A percentile compares a stretch with the other conserved stretches of the same genome.
Conservation (phyloP, 139 green algal species). For the Deuterostichococcus epilithicus region DNA sequence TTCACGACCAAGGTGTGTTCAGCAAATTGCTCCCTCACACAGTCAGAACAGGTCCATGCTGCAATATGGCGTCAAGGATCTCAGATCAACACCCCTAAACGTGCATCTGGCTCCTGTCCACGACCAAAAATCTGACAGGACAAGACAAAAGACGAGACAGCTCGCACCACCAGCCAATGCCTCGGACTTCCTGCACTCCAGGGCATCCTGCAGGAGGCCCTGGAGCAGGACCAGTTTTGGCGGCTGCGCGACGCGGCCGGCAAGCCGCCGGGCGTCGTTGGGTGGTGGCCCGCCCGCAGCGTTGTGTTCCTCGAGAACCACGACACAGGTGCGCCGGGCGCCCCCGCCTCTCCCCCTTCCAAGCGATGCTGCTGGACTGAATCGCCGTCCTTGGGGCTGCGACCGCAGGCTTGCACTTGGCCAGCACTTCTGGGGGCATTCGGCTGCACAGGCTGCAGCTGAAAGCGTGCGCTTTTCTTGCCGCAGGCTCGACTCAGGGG, state of each 20-base stretch:
- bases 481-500: conserved; percentile 48
- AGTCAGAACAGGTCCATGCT: too few relatives aligned
- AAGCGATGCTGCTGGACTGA: neutral
- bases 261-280: conserved; percentile 62
- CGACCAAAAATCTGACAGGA: too few relatives aligned
- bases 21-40: too few relatives aligned
- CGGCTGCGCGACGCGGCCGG: conserved; percentile 68
- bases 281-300: conserved; percentile 62
- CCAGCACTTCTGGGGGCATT: too few relatives aligned
- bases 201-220: conserved; percentile 70
- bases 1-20: conserved; percentile 81
- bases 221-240: conserved; percentile 78
- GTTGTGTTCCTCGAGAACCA: conserved; percentile 68
- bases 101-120: too few relatives aligned
- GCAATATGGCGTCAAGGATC: too few relatives aligned
- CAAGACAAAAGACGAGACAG: too few relatives aligned
- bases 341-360: neutral
- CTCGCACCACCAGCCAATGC: too few relatives aligned
- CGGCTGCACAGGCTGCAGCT: too few relatives aligned
- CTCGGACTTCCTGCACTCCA: neutral
- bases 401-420: neutral
- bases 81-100: too few relatives aligned
- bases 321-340: conserved; percentile 25
- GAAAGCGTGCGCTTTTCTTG: neutral
- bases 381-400: neutral